Evolutionary conservation across 306 rosid genomes (phyloP).

Genomic region (Medicago arabica): DNA sequence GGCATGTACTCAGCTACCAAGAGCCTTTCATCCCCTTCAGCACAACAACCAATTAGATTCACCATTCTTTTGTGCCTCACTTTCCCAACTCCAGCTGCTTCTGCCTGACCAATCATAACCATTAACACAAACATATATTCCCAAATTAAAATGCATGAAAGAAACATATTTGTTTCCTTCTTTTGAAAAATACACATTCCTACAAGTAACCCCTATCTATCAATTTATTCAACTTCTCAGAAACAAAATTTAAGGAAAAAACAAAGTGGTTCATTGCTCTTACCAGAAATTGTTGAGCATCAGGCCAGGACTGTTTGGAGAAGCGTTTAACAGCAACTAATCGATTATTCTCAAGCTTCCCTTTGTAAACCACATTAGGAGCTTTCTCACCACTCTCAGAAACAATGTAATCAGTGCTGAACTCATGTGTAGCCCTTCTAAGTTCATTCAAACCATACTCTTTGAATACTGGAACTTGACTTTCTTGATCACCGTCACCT

Average conservation of each 20-base stretch:
- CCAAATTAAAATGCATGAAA: background rate
- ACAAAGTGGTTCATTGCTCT: constrained; percentile 27
- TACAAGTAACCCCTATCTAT: constrained; percentile 16
- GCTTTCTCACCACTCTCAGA: constrained; percentile 89
- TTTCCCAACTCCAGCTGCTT: constrained; percentile 83
- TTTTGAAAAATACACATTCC: background rate
- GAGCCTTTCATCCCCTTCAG: constrained; percentile 84
- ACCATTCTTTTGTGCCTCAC: constrained; percentile 83
- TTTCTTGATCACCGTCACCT: constrained; percentile 55
- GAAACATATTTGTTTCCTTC: background rate
- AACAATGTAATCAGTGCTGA: constrained; percentile 64
- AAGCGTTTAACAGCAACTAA: constrained; percentile 78
- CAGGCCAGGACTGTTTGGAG: constrained; percentile 86
- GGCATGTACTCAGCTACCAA: constrained; percentile 88
- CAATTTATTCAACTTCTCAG: constrained; percentile 32
- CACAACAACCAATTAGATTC: constrained; percentile 82
- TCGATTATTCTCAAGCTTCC: constrained; percentile 66
- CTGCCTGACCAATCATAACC: constrained; percentile 62
- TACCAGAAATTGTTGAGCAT: constrained; percentile 80
- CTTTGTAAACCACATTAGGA: constrained; percentile 79
- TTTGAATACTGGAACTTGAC: constrained; percentile 61
- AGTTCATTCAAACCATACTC: constrained; percentile 68
- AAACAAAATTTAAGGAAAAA: constrained; percentile 15
- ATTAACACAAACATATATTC: constrained; percentile 36
- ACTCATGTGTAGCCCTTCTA: constrained; percentile 73